Base-by-base conservation (phyloP, 1,139 yeast genomes). In the Yarrowia galli region DNA sequence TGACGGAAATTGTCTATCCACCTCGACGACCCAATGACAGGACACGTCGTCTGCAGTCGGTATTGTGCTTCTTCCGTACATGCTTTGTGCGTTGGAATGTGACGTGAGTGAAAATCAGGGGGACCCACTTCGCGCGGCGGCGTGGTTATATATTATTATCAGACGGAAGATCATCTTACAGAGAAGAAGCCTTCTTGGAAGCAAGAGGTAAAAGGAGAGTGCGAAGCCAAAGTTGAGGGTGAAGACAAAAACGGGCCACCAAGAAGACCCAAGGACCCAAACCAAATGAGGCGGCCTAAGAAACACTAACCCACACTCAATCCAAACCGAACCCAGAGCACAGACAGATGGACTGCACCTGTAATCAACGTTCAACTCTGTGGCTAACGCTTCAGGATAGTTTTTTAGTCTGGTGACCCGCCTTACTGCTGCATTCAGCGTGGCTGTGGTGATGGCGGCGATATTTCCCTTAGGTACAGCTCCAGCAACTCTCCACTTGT, bases 321-420 rank as follows among this genome's bases (percentile, higher is more conserved):
- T 16, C n/a, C 32, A 23, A 32, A 23, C n/a, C n/a, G n/a, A n/a
- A n/a, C n/a, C n/a, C n/a, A n/a, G n/a, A n/a, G n/a, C n/a, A n/a
- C n/a, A n/a, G n/a, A n/a, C n/a, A n/a, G n/a, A n/a, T n/a, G n/a
- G n/a, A n/a, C n/a, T n/a, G 15, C 49, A 13, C 7, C 32, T 46
- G 13, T 18, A 49, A 36, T 53, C 60, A 53, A 36, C 45, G 60
- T 53, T 53, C 45, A 53, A 36, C 60, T 15, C 38, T 51, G 58
- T 51, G 16, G 42, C 54, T 49, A 49, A 49, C 5, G n/a, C 40
- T 7, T 3, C 42, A 22, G 32, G 32, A 28, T 20, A 35, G n/a
- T 28, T 18, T 40, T n/a, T 9, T 43, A 53, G 60, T 53, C 58
- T 16, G 58, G 58, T 53, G 60, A 36, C 40, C 45, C 35, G 56